Conservation (phyloP, 2,329 filamentous ascomycete species). For the Trichoderma atroviride region DNA sequence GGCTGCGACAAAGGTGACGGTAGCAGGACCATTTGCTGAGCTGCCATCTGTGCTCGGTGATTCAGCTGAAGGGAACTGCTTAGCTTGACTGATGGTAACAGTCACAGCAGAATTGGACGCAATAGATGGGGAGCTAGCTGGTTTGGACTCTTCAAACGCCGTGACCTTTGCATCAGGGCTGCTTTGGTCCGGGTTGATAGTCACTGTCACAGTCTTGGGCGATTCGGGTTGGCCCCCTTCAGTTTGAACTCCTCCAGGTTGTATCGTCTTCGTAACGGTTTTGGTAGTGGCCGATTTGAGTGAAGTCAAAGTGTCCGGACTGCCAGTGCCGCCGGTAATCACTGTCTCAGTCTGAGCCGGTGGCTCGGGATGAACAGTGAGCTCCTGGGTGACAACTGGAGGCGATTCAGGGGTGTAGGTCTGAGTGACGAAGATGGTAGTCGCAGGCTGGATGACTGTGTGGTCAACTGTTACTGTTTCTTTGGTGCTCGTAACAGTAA, state of each 20-base stretch:
- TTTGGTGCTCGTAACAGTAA: conserved; percentile 31
- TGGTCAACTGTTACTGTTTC: conserved; percentile 37
- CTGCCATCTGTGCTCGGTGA: not conserved
- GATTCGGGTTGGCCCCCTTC: conserved; percentile 6
- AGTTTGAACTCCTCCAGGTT: conserved; percentile 26
- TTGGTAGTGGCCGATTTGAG: not conserved
- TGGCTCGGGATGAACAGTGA: conserved; percentile 27
- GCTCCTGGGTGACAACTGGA: conserved; percentile 16
- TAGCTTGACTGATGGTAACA: not conserved
- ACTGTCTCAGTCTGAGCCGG: conserved; percentile 25
- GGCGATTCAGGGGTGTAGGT: not conserved
- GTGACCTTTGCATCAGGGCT: conserved; percentile 2
- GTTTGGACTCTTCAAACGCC: not conserved
- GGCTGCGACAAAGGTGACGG: not conserved
- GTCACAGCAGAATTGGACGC: not conserved
- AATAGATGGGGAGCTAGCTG: not conserved
- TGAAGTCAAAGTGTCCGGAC: not conserved
- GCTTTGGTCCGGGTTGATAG: conserved; percentile 2
- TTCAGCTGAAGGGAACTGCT: not conserved
- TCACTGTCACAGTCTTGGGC: conserved; percentile 30
- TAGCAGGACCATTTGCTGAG: conserved; percentile 8
- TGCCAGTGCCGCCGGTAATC: not conserved
- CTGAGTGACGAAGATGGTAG: conserved; percentile 27
- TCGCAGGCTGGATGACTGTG: conserved; percentile 32
- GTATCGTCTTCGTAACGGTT: conserved; percentile 32